Evolutionary conservation across 371 early-diverging fungal genomes (phyloP).

Genomic region (Haplosporangium sp.): DNA sequence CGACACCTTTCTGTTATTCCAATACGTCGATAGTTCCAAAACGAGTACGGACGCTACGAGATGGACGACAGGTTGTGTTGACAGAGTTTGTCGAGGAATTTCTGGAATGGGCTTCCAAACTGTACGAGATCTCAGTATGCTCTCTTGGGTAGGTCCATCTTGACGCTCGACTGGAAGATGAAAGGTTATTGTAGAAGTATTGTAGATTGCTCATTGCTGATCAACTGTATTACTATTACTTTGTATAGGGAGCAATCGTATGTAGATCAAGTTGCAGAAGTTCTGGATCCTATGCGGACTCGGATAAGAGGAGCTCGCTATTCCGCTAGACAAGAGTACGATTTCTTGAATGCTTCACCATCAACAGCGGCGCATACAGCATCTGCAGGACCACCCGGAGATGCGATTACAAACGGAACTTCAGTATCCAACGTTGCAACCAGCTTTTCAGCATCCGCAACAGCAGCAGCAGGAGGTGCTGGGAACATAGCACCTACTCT

Average conservation of each 20-base stretch:
- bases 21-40: conserved; percentile 61
- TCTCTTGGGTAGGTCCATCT: conserved; percentile 71
- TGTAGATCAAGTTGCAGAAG: conserved; percentile 77
- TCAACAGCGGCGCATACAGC: conserved; percentile 1
- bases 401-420: background rate
- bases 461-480: background rate
- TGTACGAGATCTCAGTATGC: conserved; percentile 81
- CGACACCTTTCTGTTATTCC: conserved; percentile 4
- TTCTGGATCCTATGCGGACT: conserved; percentile 71
- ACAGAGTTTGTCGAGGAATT: conserved; percentile 81
- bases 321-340: conserved; percentile 81
- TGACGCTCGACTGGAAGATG: background rate
- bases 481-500: background rate
- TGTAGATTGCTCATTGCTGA: background rate
- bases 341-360: conserved; percentile 60
- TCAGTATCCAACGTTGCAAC: background rate
- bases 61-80: conserved; percentile 75
- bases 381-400: conserved; percentile 8
- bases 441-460: background rate
- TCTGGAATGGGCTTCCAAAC: conserved; percentile 77
- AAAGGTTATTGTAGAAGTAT: background rate
- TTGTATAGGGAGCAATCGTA: conserved; percentile 76
- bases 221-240: background rate
- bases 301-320: conserved; percentile 74
- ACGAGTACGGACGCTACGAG: conserved; percentile 70